Evolutionary conservation across 169 alveolate species (phyloP), one percentile per base, ranked within the genome.

Genomic region (Plasmodium malariae): DNA sequence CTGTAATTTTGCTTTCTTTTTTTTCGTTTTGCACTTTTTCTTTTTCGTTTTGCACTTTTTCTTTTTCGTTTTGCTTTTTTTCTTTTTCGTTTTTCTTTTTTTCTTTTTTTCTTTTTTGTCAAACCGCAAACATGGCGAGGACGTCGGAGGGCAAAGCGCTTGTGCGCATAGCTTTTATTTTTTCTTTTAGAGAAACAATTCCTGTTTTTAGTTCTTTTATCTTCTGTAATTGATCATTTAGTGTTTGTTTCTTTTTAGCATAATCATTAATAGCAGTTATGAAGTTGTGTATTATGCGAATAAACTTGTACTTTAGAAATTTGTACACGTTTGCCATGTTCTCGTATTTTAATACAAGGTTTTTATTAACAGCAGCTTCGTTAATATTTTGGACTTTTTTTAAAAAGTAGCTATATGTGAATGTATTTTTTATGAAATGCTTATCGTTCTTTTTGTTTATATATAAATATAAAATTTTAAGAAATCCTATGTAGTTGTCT

Each of bases 381-480:
- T 28, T 48, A 3, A 78, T 14, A 9, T 78, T 78, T 40, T 78
- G 60, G 0, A 78, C 48, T 17, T 28, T 19, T 3, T 40, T 36
- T 28, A 78, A 12, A 49, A 78, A 62, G 12, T 19, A 34, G 2
- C 37, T 21, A 62, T 63, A 78, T 9, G 26, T 32, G 26, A 78
- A 78, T 36, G 89, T 62, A 14, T 37, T n/a, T 40, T 63, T 17
- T 6, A 78, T 78, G 26, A 17, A 55, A 1, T 28, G 0, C 24
- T 78, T 49, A 48, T 78, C 89, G 30, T 76, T 54, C 21, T 54
- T 28, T 32, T 78, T 51, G 0, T 54, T 68, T n/a, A 78, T 26
- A 57, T 78, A 78, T 21, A 78, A 59, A 37, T 62, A 78, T 55
- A 78, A 67, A 12, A 78, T 78, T 78, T 78, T 78, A n/a, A 78